These are phyloP conservation scores for Thielaviopsis punctulata DNA, from an alignment of 2,329 filamentous ascomycete genomes.

Conservation along the genomic window DNA sequence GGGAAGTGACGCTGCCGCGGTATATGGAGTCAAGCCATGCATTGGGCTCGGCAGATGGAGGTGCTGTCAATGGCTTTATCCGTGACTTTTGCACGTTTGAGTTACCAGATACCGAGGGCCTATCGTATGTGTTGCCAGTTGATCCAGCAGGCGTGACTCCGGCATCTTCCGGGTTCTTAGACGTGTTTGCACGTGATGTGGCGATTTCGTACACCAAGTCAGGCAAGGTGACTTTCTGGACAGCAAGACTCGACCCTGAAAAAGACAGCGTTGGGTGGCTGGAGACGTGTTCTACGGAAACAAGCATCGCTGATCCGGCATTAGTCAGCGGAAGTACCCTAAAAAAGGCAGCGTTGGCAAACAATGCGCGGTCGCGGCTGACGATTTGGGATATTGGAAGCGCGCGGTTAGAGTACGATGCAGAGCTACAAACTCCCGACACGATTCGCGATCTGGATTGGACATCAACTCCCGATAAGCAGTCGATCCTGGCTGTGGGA, in stretches of 20 bases:
- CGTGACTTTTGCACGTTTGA: slow-evolving; percentile 55
- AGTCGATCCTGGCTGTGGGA: slow-evolving; percentile 81
- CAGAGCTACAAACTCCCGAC: slow-evolving; percentile 56
- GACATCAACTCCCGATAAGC: slow-evolving; percentile 78
- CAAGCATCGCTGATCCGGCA: slow-evolving; percentile 52
- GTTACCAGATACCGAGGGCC: slow-evolving; percentile 39
- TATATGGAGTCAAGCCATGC: slow-evolving; percentile 17
- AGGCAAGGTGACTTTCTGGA: slow-evolving; percentile 70
- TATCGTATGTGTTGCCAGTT: slow-evolving; percentile 58
- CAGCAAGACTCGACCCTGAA: slow-evolving; percentile 50
- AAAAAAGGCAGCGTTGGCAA: slow-evolving; percentile 72
- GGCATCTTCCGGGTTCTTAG: slow-evolving; percentile 59
- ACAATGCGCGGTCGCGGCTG: slow-evolving; percentile 52
- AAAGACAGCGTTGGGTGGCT: slow-evolving; percentile 59
- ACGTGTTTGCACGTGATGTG: slow-evolving; percentile 72
- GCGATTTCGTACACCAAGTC: slow-evolving; percentile 67
- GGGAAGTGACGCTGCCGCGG: slow-evolving; percentile 52
- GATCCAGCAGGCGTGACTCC: slow-evolving; percentile 66
- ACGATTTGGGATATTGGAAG: slow-evolving; percentile 86
- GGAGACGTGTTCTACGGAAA: slow-evolving; percentile 65
- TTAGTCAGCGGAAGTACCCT: slow-evolving; percentile 74
- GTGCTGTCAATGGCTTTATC: slow-evolving; percentile 21
- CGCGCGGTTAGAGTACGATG: slow-evolving; percentile 63
- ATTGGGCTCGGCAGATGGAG: neutral
- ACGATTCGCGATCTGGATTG: slow-evolving; percentile 77